phyloP scores from a whole-genome alignment of 1,139 yeast genomes.

The Candida labiduridarum region DNA sequence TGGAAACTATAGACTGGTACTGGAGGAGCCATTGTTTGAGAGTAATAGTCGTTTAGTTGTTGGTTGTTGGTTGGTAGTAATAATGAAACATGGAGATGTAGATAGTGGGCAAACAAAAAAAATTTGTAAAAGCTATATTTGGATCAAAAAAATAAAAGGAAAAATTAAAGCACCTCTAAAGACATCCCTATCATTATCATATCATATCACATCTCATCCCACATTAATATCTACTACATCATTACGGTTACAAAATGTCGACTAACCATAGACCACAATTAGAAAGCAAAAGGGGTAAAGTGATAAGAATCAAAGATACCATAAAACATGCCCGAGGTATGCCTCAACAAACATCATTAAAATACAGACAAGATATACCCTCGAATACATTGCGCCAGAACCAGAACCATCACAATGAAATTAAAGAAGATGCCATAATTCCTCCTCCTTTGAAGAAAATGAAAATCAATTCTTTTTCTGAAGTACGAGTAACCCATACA shows the following conservation, averaged over 20 bases:
- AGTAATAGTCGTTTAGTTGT: background rate
- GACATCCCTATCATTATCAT: no score
- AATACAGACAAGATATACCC: conserved; percentile 49
- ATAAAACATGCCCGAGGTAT: conserved; percentile 69
- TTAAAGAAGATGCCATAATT: conserved; percentile 25
- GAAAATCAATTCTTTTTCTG: conserved; percentile 10
- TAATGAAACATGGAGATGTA: background rate
- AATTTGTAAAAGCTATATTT: background rate
- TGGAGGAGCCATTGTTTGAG: conserved; percentile 47
- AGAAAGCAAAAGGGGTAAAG: conserved; percentile 81
- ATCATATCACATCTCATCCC: background rate
- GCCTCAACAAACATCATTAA: conserved; percentile 72
- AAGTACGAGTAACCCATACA: background rate
- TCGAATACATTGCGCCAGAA: background rate
- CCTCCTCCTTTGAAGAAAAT: conserved; percentile 1
- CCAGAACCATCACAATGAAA: conserved; percentile 4
- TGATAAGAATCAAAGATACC: conserved; percentile 38
- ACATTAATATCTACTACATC: background rate
- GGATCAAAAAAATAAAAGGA: no score
- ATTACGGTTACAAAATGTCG: conserved; percentile 6
- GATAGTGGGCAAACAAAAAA: background rate
- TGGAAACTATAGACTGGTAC: conserved; percentile 40
- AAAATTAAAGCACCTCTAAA: background rate
- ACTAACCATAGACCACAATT: conserved; percentile 90
- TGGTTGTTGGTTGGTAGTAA: background rate